These are phyloP conservation scores for Fraxinus pennsylvanica DNA, from an alignment of 257 asterid species.

Conservation along the genomic window DNA sequence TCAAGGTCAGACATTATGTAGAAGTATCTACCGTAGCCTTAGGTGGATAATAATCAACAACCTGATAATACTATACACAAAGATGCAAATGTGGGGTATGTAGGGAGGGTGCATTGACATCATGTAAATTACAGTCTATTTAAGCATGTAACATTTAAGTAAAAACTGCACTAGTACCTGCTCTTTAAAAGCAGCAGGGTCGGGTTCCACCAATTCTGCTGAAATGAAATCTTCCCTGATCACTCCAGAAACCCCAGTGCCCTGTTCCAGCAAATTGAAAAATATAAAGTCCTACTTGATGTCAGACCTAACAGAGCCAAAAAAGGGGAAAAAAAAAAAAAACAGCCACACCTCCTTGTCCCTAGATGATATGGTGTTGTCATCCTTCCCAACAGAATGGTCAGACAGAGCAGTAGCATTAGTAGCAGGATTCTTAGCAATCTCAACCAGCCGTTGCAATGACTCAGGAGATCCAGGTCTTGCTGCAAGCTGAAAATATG, in stretches of 20 bases:
- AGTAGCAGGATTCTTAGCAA: slow-evolving; percentile 78
- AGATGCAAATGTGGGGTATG: background rate
- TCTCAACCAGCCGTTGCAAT: slow-evolving; percentile 84
- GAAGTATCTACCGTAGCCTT: background rate
- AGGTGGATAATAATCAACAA: slow-evolving; percentile 1
- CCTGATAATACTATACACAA: background rate
- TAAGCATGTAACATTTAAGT: background rate
- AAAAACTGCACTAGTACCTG: slow-evolving; percentile 52
- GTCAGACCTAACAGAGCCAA: slow-evolving; percentile 11
- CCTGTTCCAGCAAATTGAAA: slow-evolving; percentile 44
- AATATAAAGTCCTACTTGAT: background rate
- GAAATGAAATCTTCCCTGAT: slow-evolving; percentile 54
- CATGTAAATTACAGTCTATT: background rate
- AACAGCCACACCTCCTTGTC: slow-evolving; percentile 68
- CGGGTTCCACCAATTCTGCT: slow-evolving; percentile 63
- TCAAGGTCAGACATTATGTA: background rate
- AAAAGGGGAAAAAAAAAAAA: background rate
- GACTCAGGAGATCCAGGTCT: slow-evolving; percentile 98
- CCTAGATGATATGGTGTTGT: slow-evolving; percentile 46
- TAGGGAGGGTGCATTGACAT: background rate
- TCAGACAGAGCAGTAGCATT: slow-evolving; percentile 52
- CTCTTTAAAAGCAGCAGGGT: slow-evolving; percentile 70
- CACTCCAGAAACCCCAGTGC: slow-evolving; percentile 48
- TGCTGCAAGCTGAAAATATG: slow-evolving; percentile 71
- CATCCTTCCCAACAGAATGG: slow-evolving; percentile 64